A percentile compares a stretch with the other conserved stretches of the same genome.
phyloP scores from a whole-genome alignment of 2,329 filamentous ascomycete species.

The Tolypocladium ophioglossoides region DNA sequence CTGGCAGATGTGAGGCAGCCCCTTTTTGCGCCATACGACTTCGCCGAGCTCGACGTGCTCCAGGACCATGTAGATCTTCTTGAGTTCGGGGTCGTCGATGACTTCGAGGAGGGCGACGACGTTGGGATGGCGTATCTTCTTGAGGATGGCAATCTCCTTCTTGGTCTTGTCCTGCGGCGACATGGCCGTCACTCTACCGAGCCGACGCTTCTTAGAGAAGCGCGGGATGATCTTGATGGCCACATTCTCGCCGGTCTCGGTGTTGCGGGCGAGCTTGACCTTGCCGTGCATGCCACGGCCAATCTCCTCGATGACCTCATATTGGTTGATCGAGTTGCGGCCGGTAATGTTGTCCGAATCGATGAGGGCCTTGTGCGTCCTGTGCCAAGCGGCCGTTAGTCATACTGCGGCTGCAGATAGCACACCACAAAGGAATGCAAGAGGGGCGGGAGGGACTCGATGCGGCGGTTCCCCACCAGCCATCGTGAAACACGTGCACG shows the following conservation, averaged over 20 bases:
- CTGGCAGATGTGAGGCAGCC: constrained; percentile 68
- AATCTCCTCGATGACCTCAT: constrained; percentile 93
- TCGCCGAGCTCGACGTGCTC: constrained; percentile 93
- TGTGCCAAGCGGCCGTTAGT: constrained; percentile 17
- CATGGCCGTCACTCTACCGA: constrained; percentile 67
- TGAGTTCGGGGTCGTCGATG: constrained; percentile 90
- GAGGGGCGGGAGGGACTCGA: background rate
- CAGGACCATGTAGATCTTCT: constrained; percentile 97
- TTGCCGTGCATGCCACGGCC: constrained; percentile 95
- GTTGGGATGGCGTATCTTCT: constrained; percentile 96
- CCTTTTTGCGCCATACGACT: constrained; percentile 87
- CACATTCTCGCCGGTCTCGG: constrained; percentile 65
- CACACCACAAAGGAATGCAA: background rate
- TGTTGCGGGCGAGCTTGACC: constrained; percentile 84
- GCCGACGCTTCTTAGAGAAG: constrained; percentile 82
- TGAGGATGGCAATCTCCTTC: constrained; percentile 93
- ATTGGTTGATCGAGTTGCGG: constrained; percentile 94
- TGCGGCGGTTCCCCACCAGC: background rate
- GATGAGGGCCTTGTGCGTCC: constrained; percentile 82
- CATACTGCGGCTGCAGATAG: background rate
- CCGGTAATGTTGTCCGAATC: constrained; percentile 83
- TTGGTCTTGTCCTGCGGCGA: constrained; percentile 72
- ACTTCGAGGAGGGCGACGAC: constrained; percentile 93
- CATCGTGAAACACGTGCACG: background rate
- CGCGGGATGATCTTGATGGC: constrained; percentile 98